Evolutionary conservation across 495 filamentous ascomycete genomes (phyloP).

Genomic region (Lasiosphaeris hirsuta): DNA sequence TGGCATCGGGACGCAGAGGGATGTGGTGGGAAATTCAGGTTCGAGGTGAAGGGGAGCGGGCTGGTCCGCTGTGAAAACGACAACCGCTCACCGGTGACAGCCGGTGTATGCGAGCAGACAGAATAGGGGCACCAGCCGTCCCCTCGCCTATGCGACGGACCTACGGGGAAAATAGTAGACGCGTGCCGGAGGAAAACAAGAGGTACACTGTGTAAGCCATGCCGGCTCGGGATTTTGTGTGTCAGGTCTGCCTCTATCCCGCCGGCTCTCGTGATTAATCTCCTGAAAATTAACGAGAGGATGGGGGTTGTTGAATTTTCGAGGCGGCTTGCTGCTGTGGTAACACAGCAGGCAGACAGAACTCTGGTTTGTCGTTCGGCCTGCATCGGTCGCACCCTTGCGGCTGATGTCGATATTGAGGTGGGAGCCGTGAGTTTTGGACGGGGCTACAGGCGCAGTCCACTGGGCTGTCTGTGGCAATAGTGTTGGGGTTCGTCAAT

Average conservation of each 20-base stretch:
- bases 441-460: conserved; percentile 1
- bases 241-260: conserved; percentile 6
- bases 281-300: conserved; percentile 4
- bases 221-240: conserved; percentile 6
- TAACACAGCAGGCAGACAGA: background rate
- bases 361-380: background rate
- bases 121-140: conserved; percentile 16
- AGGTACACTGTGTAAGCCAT: too few species aligned
- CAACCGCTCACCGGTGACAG: conserved; percentile 28
- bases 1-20: background rate
- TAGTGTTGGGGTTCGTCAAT: conserved; percentile 8
- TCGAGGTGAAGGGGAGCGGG: conserved; percentile 14
- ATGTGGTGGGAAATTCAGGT: background rate
- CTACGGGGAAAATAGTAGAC: background rate
- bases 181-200: too few species aligned
- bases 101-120: conserved; percentile 25
- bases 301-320: background rate
- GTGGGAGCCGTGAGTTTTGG: conserved; percentile 7
- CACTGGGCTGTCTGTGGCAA: background rate
- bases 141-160: conserved; percentile 18
- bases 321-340: background rate
- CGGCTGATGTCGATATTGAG: conserved; percentile 9
- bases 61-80: conserved; percentile 19
- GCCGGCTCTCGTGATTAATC: background rate
- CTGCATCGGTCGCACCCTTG: background rate